These are phyloP conservation scores for Lasiodiplodia sp. DNA, from an alignment of 2,329 filamentous ascomycete species.

Conservation along the genomic window DNA sequence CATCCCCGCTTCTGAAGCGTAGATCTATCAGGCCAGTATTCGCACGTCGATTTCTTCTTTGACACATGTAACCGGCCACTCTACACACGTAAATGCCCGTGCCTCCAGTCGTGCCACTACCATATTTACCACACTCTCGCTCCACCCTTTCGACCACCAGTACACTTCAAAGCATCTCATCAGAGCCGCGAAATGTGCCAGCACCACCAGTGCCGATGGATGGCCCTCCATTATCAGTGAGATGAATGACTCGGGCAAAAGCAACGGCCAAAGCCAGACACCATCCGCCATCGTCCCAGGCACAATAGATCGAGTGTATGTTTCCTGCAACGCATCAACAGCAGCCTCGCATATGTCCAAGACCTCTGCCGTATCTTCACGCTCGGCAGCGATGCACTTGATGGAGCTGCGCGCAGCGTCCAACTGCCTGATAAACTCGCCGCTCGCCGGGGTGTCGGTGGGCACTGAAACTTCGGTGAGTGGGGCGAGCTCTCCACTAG, in stretches of 20 bases:
- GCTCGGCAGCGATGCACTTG: not conserved
- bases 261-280: constrained; percentile 7
- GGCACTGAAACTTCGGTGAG: not conserved
- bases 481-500: not conserved
- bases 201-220: not conserved
- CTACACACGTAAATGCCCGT: not conserved
- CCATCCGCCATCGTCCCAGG: not conserved
- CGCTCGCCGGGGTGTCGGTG: not conserved
- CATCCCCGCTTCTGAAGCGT: not conserved
- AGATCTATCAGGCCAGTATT: not conserved
- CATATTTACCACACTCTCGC: constrained; percentile 7
- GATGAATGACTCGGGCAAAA: not conserved
- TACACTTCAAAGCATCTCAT: not conserved
- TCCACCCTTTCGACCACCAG: constrained; percentile 16
- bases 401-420: not conserved
- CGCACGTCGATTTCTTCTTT: not conserved
- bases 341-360: not conserved
- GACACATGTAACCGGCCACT: not conserved
- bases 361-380: not conserved
- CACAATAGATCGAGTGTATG: not conserved
- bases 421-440: not conserved
- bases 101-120: not conserved
- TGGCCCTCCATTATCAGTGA: not conserved
- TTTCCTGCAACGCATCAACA: not conserved
- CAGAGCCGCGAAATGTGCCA: constrained; percentile 6